Evolutionary conservation across 2,329 filamentous ascomycete species (phyloP).

Genomic region (Phoma sp.): DNA sequence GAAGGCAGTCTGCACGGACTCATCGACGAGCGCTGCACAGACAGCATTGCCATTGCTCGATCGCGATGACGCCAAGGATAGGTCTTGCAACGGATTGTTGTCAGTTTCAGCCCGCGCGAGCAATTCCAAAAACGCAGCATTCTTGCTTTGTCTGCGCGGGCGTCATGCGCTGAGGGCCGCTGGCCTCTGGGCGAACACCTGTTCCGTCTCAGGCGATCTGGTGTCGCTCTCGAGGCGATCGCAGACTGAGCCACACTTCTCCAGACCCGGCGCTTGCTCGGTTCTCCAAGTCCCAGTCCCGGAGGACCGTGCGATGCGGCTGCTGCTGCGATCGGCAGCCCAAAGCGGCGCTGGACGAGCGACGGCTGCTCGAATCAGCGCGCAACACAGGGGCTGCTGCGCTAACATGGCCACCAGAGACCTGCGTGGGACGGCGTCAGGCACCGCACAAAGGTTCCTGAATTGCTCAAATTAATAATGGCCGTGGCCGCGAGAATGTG

Average conservation of each 20-base stretch:
- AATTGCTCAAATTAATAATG: constrained; percentile 1
- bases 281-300: constrained; percentile 31
- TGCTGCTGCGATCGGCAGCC: constrained; percentile 28
- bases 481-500: background rate
- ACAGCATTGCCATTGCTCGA: constrained; percentile 19
- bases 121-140: background rate
- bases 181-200: constrained; percentile 6
- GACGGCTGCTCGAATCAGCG: constrained; percentile 31
- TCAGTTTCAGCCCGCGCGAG: constrained; percentile 10
- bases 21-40: constrained; percentile 19
- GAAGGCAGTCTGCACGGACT: constrained; percentile 26
- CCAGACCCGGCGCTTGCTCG: constrained; percentile 28
- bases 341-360: constrained; percentile 22
- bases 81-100: constrained; percentile 15
- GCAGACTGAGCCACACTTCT: constrained; percentile 28
- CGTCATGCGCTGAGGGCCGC: background rate
- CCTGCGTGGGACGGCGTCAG: constrained; percentile 26
- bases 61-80: constrained; percentile 39
- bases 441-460: constrained; percentile 30
- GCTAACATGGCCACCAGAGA: constrained; percentile 22
- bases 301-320: constrained; percentile 22
- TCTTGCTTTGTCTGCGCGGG: background rate
- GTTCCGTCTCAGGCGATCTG: constrained; percentile 22
- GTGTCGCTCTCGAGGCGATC: constrained; percentile 33
- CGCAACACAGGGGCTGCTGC: constrained; percentile 19